Evolutionary conservation across 805 yeast genomes (phyloP).

Genomic region (Schizosaccharomyces octosporus): DNA sequence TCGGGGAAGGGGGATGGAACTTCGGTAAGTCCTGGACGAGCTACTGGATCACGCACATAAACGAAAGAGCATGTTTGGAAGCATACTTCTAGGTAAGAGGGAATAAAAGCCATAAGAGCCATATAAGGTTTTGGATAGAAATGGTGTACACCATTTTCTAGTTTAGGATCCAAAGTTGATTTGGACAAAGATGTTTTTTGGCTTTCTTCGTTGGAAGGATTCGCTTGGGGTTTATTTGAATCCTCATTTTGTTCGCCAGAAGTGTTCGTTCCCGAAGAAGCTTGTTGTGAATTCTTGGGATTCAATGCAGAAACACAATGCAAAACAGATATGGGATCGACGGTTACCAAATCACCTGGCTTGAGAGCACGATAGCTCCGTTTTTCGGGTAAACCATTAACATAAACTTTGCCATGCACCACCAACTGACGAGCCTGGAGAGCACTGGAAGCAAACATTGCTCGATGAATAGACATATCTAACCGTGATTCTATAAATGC

Average conservation of each 20-base stretch:
- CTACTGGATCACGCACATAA: slow-evolving; percentile 89
- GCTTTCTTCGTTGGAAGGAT: neutral
- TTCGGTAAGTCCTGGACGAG: slow-evolving; percentile 90
- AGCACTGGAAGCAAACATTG: slow-evolving; percentile 77
- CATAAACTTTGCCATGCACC: slow-evolving; percentile 54
- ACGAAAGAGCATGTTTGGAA: slow-evolving; percentile 86
- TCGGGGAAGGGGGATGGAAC: slow-evolving; percentile 73
- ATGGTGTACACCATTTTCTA: neutral
- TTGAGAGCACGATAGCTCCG: slow-evolving; percentile 16
- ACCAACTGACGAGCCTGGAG: slow-evolving; percentile 86
- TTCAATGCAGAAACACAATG: slow-evolving; percentile 27
- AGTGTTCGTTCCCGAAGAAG: neutral
- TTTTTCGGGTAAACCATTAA: slow-evolving; percentile 36
- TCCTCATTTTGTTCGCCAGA: neutral
- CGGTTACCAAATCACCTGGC: slow-evolving; percentile 72
- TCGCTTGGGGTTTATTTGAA: no score
- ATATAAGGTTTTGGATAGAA: slow-evolving; percentile 64
- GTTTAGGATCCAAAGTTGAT: no score
- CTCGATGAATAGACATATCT: slow-evolving; percentile 72
- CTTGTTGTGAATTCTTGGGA: neutral
- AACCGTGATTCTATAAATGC: slow-evolving; percentile 72
- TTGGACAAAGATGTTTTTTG: neutral
- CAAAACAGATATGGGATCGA: slow-evolving; percentile 64
- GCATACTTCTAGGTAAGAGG: slow-evolving; percentile 75
- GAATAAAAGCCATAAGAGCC: slow-evolving; percentile 77